A percentile compares a stretch with the other conserved stretches of the same genome.
phyloP scores from a whole-genome alignment of 148 eudicot species.

The Amaranthus cruentus region DNA sequence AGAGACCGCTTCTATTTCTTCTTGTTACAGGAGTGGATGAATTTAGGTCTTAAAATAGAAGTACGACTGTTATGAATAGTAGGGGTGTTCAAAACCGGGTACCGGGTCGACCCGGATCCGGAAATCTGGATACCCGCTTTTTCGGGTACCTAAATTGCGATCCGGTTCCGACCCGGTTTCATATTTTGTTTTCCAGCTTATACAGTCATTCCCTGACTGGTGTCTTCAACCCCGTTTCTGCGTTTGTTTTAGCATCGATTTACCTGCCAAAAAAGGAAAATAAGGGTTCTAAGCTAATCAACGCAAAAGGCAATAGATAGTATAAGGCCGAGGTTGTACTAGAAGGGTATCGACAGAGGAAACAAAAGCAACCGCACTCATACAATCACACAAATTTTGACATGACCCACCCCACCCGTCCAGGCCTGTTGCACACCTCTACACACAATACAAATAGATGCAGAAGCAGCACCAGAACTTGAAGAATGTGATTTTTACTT shows the following conservation, averaged over 20 bases:
- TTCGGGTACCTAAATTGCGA: too few species aligned
- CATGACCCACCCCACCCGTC: too few species aligned
- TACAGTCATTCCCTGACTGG: neutral
- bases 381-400: too few species aligned
- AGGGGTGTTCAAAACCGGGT: too few species aligned
- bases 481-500: neutral
- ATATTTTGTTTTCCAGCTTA: neutral
- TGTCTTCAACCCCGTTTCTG: neutral
- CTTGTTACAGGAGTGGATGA: neutral
- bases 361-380: neutral
- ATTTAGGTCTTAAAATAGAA: neutral
- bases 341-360: neutral
- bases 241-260: neutral
- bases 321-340: neutral
- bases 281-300: neutral
- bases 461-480: neutral
- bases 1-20: neutral
- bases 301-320: neutral
- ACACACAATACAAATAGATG: neutral
- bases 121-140: too few species aligned
- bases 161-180: neutral
- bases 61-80: neutral
- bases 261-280: constrained; percentile 9
- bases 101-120: too few species aligned
- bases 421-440: too few species aligned